Evolutionary conservation across 176 grass and related monocot genomes (phyloP).

Genomic region (Tillandsia leiboldiana): DNA sequence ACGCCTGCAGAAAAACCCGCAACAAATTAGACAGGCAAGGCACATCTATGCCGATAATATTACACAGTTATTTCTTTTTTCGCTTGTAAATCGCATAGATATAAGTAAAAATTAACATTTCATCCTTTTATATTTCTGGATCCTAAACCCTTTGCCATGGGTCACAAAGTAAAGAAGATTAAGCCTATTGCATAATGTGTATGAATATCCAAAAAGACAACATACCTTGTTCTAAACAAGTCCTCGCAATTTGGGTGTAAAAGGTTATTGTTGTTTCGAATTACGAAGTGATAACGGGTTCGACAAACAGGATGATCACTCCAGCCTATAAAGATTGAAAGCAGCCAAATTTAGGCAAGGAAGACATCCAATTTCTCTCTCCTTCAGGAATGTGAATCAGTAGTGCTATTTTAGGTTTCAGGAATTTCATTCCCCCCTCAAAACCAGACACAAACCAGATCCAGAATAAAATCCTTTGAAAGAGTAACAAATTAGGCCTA

Average conservation of each 20-base stretch:
- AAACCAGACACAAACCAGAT: neutral
- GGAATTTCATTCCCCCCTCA: neutral
- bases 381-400: neutral
- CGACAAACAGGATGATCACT: conserved; percentile 61
- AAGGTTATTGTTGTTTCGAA: conserved; percentile 26
- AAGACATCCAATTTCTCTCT: neutral
- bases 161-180: neutral
- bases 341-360: conserved; percentile 8
- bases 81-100: neutral
- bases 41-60: conserved; percentile 1
- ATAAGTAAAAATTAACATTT: too few relatives aligned
- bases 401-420: neutral
- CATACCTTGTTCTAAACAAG: conserved; percentile 34
- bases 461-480: neutral
- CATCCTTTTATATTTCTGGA: too few relatives aligned
- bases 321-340: conserved; percentile 47
- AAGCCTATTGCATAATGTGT: neutral
- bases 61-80: conserved; percentile 3
- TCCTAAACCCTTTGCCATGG: neutral
- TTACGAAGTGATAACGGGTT: conserved; percentile 77
- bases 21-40: neutral
- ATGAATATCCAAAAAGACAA: neutral
- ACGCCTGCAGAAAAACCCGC: conserved; percentile 21
- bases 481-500: neutral
- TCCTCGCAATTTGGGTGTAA: conserved; percentile 30